Percentiles rank a stretch among this genome's conserved stretches.
Evolutionary conservation across 202 grass and related monocot species (phyloP).

Genomic region (Schoenoplectus tabernaemontani): DNA sequence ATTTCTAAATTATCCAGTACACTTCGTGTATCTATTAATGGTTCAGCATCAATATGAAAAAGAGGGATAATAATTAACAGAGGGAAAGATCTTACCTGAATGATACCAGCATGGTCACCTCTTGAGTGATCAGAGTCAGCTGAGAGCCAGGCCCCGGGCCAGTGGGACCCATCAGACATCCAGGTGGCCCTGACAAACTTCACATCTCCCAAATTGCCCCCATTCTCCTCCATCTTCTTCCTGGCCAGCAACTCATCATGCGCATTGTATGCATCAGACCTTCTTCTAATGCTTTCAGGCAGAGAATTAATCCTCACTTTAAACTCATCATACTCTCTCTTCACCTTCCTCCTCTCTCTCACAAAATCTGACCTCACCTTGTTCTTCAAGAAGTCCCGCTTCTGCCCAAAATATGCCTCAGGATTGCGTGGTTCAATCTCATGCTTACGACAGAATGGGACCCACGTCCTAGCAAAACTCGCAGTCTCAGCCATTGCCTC

Average conservation of each 20-base stretch:
- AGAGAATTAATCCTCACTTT: slow-evolving; percentile 79
- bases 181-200: slow-evolving; percentile 49
- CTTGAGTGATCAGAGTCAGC: slow-evolving; percentile 50
- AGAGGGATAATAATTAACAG: background rate
- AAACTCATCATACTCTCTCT: slow-evolving; percentile 95
- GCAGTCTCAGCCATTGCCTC: slow-evolving; percentile 83
- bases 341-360: slow-evolving; percentile 68
- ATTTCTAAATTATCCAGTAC: background rate
- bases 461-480: slow-evolving; percentile 69
- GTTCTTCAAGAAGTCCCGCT: slow-evolving; percentile 69
- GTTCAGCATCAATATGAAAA: background rate
- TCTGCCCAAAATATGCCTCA: slow-evolving; percentile 63
- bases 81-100: slow-evolving; percentile 46
- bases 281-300: slow-evolving; percentile 54
- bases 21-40: background rate
- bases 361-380: slow-evolving; percentile 80
- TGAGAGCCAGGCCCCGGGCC: slow-evolving; percentile 63
- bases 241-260: slow-evolving; percentile 61
- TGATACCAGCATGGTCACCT: slow-evolving; percentile 78
- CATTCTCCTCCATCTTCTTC: slow-evolving; percentile 38
- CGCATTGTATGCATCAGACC: slow-evolving; percentile 86
- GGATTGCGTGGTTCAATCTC: slow-evolving; percentile 68
- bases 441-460: slow-evolving; percentile 87
- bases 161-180: slow-evolving; percentile 92
- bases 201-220: background rate